phyloP scores from a whole-genome alignment of 2,329 filamentous ascomycete species.

The Calonectria henricotiae region DNA sequence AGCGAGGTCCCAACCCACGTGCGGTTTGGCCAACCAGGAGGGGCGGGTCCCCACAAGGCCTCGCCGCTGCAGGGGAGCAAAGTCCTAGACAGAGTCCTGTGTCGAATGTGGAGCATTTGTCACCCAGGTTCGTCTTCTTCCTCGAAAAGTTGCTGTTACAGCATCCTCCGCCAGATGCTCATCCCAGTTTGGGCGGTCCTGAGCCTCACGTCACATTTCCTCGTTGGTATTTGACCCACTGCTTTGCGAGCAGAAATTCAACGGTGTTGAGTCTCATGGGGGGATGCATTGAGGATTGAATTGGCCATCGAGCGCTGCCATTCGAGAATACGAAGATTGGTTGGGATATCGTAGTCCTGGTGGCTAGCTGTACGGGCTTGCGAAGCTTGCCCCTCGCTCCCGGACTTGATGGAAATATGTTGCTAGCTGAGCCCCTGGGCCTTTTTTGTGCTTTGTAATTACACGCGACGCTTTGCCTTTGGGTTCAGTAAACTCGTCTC shows the following conservation, averaged over 20 bases:
- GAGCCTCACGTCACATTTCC: not conserved
- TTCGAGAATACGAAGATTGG: constrained; percentile 1
- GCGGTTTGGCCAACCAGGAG: constrained; percentile 9
- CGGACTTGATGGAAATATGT: not conserved
- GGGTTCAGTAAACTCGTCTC: not conserved
- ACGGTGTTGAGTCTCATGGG: not conserved
- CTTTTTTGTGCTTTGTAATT: not conserved
- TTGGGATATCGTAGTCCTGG: constrained; percentile 23
- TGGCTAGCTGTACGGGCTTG: constrained; percentile 10
- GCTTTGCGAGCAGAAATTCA: not conserved
- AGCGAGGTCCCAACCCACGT: not conserved
- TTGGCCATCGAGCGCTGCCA: not conserved
- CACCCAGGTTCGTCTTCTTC: constrained; percentile 19
- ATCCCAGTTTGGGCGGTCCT: constrained; percentile 1
- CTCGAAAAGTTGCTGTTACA: constrained; percentile 1
- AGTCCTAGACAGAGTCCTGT: constrained; percentile 40
- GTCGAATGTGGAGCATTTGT: constrained; percentile 22
- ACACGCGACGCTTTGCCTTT: not conserved
- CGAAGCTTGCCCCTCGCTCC: constrained; percentile 7
- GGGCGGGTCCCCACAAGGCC: constrained; percentile 27
- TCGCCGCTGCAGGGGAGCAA: constrained; percentile 19
- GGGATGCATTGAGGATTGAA: constrained; percentile 8
- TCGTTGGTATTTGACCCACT: constrained; percentile 1
- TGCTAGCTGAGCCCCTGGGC: not conserved
- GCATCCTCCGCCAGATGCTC: constrained; percentile 3